Conservation (phyloP, 345 rosid species). For the Heritiera fomes region DNA sequence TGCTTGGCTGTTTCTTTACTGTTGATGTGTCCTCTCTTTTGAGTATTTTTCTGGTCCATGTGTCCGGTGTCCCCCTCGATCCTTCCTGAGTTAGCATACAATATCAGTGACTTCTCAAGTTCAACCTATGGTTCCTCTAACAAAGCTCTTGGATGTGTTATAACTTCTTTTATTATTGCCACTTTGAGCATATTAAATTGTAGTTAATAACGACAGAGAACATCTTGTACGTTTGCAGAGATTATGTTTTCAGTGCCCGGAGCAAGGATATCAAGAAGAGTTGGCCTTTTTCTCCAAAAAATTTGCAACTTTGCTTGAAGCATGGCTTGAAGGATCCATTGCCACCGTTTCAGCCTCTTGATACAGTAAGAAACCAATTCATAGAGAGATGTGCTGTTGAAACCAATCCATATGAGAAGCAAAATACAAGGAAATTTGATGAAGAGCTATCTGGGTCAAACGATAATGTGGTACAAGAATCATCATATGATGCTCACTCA, state of each 20-base stretch:
- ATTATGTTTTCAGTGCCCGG: conserved; percentile 75
- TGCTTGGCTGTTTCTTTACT: conserved; percentile 35
- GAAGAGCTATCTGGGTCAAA: conserved; percentile 34
- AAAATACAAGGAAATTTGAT: conserved; percentile 29
- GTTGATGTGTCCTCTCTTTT: conserved; percentile 22
- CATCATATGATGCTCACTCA: conserved; percentile 34
- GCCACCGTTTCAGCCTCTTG: conserved; percentile 74
- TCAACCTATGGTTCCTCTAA: background rate
- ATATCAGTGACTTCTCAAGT: conserved; percentile 24
- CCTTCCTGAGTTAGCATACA: conserved; percentile 26
- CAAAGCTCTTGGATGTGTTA: background rate
- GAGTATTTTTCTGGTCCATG: conserved; percentile 22
- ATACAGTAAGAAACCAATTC: conserved; percentile 42
- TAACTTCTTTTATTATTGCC: conserved; percentile 3
- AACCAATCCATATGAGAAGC: conserved; percentile 35
- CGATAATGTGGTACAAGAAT: conserved; percentile 28
- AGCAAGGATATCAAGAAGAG: conserved; percentile 73
- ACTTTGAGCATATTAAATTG: background rate
- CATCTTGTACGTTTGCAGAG: conserved; percentile 50
- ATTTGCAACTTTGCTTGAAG: conserved; percentile 71
- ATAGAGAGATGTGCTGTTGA: conserved; percentile 37
- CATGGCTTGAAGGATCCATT: conserved; percentile 88
- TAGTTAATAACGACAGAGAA: conserved; percentile 15
- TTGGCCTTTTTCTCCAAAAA: conserved; percentile 87
- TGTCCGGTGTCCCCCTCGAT: conserved; percentile 10